Base-by-base conservation (phyloP, 805 yeast genomes). In the Pichia heedii region DNA sequence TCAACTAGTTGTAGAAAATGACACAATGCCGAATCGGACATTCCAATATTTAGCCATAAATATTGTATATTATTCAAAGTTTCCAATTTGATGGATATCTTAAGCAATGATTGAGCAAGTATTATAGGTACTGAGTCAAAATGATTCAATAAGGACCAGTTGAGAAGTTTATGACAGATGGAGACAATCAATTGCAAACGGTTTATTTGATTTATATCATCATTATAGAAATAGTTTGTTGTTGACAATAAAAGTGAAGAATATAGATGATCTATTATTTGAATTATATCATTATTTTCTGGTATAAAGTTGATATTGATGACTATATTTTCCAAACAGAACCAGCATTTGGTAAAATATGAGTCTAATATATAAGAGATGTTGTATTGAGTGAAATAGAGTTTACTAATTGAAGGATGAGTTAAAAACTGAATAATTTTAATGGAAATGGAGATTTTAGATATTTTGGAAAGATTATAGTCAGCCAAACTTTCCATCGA, bases 241-340 rank as follows among this genome's bases (percentile, higher is more conserved):
- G 55, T 50, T 0, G 61, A 50, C 2, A 41, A 38, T 22, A 63
- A 44, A 2, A 63, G 43, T 1, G 55, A 49, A 0, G 61, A 55
- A 27, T 56, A 57, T 11, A 62, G 35, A 15, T 54, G 54, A 42
- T 62, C 67, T 26, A 61, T 50, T 12, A 50, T 42, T 10, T 50
- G 47, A 15, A 45, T 37, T n/a, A 34, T 24, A 12, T 41, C 29
- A 8, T 33, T 16, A 5, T 42, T 42, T n/a, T 49, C 42, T n/a
- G 54, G 41, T 22, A 45, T 50, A 16, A 56, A 51, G 10, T 50
- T 44, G 2, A 50, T 39, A 43, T 62, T 62, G 12, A 57, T 46
- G 1, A 54, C 57, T 3, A 54, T 49, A 37, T 61, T 60, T 33
- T 60, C 60, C 39, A 62, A 39, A 36, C 66, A 62, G 42, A 62